Base-by-base conservation (phyloP, 805 yeast genomes). In the Zygosaccharomyces bailii region DNA sequence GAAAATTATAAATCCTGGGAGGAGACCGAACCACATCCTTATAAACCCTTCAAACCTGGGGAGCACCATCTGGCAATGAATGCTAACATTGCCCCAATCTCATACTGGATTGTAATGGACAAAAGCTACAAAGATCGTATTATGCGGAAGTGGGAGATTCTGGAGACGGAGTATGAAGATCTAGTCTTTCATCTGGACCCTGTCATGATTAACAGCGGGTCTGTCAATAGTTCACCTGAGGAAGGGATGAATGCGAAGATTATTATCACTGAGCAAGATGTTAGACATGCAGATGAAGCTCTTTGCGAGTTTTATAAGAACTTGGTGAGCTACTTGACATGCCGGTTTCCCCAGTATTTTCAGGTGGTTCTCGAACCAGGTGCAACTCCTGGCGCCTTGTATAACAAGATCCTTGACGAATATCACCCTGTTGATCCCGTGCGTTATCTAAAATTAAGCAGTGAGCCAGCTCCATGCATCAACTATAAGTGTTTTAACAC, bases 1-100 rank as follows among this genome's bases (percentile, higher is more conserved):
- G 36, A 43, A 2, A 39, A 30, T 11, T 45, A 44, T 18, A 46
- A 25, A 18, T 39, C 43, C 5, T 80, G 82, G 79, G 45, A 61
- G 10, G 49, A 52, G 4, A 60, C 63, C 5, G 60, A 67, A 35
- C 83, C 83, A 0, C 55, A 61, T 35, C 67, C 67, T 16, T 77
- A 71, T 51, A 65, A 79, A 38, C 88, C 87, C 1, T 83, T 80
- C 67, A 80, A 78, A 56, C 71, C 76, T 36, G 82, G 78, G 11
- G 75, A 68, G 37, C 80, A 82, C 53, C 74, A 72, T 49, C 63
- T 84, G 62, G 81, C 83, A 2, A 76, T 84, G 83, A 84, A 82
- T 1, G 70, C 82, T 40, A 67, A 72, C 47, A 68, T 72, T 56
- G 55, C 72, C 32, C 62, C 69, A 27, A 60, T 79, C 2, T 70